Evolutionary conservation across 345 rosid species (phyloP).

Genomic region (Aquilaria malaccensis): DNA sequence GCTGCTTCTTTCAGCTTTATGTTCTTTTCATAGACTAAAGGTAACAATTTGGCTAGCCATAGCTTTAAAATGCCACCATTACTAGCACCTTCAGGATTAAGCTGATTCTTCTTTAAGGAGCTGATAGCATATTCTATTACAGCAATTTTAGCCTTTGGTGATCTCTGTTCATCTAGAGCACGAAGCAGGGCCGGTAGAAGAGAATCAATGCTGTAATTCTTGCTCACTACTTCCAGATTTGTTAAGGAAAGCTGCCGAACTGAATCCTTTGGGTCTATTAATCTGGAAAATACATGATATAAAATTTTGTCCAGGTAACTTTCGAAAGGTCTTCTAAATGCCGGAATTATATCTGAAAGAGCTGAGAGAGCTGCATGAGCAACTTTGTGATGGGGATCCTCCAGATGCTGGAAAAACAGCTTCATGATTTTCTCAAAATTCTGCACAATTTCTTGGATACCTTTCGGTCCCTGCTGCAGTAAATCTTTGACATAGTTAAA

Average conservation of each 20-base stretch:
- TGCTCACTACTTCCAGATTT: slow-evolving; percentile 86
- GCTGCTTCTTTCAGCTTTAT: slow-evolving; percentile 91
- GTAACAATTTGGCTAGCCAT: slow-evolving; percentile 93
- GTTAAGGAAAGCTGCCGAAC: slow-evolving; percentile 92
- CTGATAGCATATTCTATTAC: slow-evolving; percentile 89
- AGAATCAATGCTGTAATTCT: slow-evolving; percentile 85
- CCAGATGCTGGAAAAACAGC: slow-evolving; percentile 90
- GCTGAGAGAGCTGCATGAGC: slow-evolving; percentile 98
- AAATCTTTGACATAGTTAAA: slow-evolving; percentile 76
- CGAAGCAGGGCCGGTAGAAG: slow-evolving; percentile 94
- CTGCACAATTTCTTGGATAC: slow-evolving; percentile 87
- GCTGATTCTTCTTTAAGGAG: slow-evolving; percentile 78
- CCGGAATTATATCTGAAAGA: slow-evolving; percentile 85
- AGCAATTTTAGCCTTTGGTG: slow-evolving; percentile 98
- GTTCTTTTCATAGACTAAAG: slow-evolving; percentile 84
- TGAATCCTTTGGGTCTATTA: slow-evolving; percentile 94
- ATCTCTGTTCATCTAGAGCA: slow-evolving; percentile 94
- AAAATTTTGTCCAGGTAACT: slow-evolving; percentile 92
- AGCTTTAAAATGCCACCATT: slow-evolving; percentile 84
- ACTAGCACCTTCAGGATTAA: slow-evolving; percentile 75
- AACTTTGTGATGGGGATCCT: slow-evolving; percentile 99
- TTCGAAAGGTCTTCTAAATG: slow-evolving; percentile 95
- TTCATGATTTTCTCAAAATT: slow-evolving; percentile 98
- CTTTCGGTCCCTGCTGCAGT: slow-evolving; percentile 89
- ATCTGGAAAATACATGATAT: slow-evolving; percentile 89